phyloP scores from a whole-genome alignment of 805 yeast genomes.

The Metschnikowia cerradonensis region DNA sequence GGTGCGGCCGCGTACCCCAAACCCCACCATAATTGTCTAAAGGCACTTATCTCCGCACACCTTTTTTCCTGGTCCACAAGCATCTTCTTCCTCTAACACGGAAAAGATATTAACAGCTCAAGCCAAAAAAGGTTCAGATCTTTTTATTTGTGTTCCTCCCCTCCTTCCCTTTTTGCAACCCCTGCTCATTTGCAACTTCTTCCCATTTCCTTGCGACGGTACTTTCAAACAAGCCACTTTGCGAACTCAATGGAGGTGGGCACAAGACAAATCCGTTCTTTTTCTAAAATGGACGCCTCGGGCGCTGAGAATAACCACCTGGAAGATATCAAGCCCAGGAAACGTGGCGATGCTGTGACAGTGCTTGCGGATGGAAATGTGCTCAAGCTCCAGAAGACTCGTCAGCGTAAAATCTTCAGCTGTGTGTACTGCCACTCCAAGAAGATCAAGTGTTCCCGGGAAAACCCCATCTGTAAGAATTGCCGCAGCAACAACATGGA shows the following conservation, averaged over 20 bases:
- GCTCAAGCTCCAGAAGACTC: constrained; percentile 56
- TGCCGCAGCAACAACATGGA: constrained; percentile 46
- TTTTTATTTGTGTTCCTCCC: no score
- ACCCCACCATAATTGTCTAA: background rate
- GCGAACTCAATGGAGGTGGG: background rate
- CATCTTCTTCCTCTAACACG: background rate
- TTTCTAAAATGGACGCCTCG: background rate
- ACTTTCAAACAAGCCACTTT: background rate
- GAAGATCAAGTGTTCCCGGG: constrained; percentile 60
- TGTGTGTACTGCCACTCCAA: constrained; percentile 59
- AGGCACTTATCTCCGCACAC: constrained; percentile 2
- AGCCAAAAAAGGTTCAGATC: background rate
- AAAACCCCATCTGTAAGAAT: constrained; percentile 51
- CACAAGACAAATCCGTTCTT: background rate
- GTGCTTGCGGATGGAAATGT: constrained; percentile 49
- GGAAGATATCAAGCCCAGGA: background rate
- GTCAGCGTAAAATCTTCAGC: constrained; percentile 55
- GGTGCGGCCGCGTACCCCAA: constrained; percentile 3
- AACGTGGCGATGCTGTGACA: constrained; percentile 15
- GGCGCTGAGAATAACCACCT: background rate
- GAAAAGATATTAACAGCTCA: no score
- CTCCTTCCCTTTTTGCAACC: no score
- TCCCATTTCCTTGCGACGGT: no score
- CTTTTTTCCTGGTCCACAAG: background rate
- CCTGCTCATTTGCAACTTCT: no score